Conservation (phyloP, 345 rosid genomes). For the Conringia planisiliqua region DNA sequence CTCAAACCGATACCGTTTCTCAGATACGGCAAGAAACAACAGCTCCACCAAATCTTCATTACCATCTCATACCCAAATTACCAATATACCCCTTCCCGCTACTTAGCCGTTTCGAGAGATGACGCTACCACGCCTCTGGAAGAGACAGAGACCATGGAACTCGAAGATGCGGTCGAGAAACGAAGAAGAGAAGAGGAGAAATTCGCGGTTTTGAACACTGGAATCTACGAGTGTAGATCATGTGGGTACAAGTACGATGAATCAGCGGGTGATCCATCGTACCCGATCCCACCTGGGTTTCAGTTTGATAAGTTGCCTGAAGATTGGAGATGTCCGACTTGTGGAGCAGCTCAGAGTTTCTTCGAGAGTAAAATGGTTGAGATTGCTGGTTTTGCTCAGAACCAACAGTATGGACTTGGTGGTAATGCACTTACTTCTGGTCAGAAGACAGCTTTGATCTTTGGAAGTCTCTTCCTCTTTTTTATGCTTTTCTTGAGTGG, state of each 20-base stretch:
- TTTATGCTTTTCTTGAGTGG: slow-evolving; percentile 72
- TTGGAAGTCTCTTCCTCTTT: slow-evolving; percentile 67
- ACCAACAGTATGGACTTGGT: slow-evolving; percentile 86
- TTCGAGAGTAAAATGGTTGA: slow-evolving; percentile 91
- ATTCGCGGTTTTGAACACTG: slow-evolving; percentile 92
- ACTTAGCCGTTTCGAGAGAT: slow-evolving; percentile 75
- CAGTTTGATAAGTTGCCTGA: slow-evolving; percentile 73
- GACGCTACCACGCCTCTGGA: slow-evolving; percentile 43
- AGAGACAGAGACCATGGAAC: slow-evolving; percentile 14
- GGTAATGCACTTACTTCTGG: slow-evolving; percentile 90
- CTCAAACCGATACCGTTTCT: slow-evolving; percentile 30
- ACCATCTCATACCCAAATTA: slow-evolving; percentile 21
- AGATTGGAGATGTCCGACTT: slow-evolving; percentile 94
- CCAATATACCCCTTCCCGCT: slow-evolving; percentile 31
- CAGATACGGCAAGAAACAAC: slow-evolving; percentile 23
- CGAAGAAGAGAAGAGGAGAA: slow-evolving; percentile 80
- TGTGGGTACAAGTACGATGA: slow-evolving; percentile 94
- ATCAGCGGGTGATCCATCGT: slow-evolving; percentile 77
- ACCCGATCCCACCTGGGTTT: slow-evolving; percentile 88
- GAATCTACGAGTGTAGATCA: slow-evolving; percentile 88
- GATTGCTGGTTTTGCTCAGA: slow-evolving; percentile 97
- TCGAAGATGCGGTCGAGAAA: slow-evolving; percentile 7
- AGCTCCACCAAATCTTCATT: slow-evolving; percentile 8
- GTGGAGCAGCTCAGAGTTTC: slow-evolving; percentile 86
- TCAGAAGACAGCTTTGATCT: slow-evolving; percentile 79